Evolutionary conservation across 768 basidiomycete genomes (phyloP), one percentile per base, ranked within the genome.

Genomic region (Lentinus brumalis): DNA sequence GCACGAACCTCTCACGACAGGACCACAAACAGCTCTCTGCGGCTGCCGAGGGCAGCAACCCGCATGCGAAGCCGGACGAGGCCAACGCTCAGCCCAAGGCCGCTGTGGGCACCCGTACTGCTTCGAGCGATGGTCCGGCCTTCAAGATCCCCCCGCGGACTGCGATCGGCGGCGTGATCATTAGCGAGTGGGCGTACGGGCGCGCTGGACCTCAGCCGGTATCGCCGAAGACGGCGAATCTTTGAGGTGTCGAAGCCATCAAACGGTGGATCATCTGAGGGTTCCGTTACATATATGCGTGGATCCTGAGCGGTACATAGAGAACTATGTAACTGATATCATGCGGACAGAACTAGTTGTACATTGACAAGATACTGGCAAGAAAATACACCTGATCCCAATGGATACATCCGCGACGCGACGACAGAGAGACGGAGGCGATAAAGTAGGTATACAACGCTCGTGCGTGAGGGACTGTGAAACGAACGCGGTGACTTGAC

Each of bases 131-230:
- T 45, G 29, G 32, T 4, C 56, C 52, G 5, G 77, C 84, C 8
- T 88, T 94, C 75, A 84, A 82, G 63, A 74, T 95, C n/a, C 94
- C 94, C 1, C 88, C 91, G 7, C 69, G 71, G 2, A 88, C 84
- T 26, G 90, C 92, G 8, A 88, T 95, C 57, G 93, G 90, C 0
- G 94, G 94, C n/a, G 85, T 91, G 32, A 73, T 96, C 69, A 89
- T 96, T 66, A 77, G 83, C 51, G 84, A 93, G 56, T 96, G 94
- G 94, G 88, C 80, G 5, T 83, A 86, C 42, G 80, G 84, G 35
- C 86, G 78, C 70, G 79, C 84, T 29, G 67, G 67, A 14, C 63
- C 63, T 42, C 66, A 65, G 49, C 62, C 62, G 46, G 50, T 39
- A 21, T 21, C 46, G 47, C 32, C 32, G 61, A 57, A 53, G 52